A percentile compares a stretch with the other conserved stretches of the same genome.
Conservation (phyloP, 1,139 yeast genomes). For the Yamadazyma pseudoaaseri region DNA sequence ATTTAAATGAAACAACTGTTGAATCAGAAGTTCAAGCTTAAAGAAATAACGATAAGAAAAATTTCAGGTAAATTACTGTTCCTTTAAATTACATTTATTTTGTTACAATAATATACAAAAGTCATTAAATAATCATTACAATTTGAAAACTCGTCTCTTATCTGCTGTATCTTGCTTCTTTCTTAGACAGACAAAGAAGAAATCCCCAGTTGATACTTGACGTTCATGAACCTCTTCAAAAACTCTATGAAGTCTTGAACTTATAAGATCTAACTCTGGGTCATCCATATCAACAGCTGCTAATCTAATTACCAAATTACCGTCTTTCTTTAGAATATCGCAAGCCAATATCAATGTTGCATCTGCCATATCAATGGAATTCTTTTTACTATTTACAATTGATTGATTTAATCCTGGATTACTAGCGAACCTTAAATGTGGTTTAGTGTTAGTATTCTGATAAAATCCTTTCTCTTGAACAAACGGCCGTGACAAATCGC, state of each 20-base stretch:
- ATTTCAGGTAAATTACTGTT: constrained; percentile 2
- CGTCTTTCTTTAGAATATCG: constrained; percentile 65
- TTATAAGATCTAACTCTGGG: constrained; percentile 58
- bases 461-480: constrained; percentile 63
- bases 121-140: constrained; percentile 3
- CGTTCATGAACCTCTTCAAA: constrained; percentile 52
- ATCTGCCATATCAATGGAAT: constrained; percentile 71
- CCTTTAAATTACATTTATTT: not conserved
- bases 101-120: constrained; percentile 1
- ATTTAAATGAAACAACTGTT: constrained; percentile 16
- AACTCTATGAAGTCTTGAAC: constrained; percentile 52
- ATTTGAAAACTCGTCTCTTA: constrained; percentile 43
- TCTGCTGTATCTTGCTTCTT: constrained; percentile 45
- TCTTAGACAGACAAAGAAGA: constrained; percentile 65
- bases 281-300: constrained; percentile 53
- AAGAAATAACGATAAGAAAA: not conserved
- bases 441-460: constrained; percentile 74
- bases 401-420: constrained; percentile 28
- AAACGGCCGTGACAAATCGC: constrained; percentile 85
- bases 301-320: constrained; percentile 72
- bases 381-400: constrained; percentile 23
- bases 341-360: constrained; percentile 80
- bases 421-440: constrained; percentile 43
- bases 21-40: constrained; percentile 7
- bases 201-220: constrained; percentile 39